Conservation (phyloP, 116 monocot genomes). For the Iris pallida region DNA sequence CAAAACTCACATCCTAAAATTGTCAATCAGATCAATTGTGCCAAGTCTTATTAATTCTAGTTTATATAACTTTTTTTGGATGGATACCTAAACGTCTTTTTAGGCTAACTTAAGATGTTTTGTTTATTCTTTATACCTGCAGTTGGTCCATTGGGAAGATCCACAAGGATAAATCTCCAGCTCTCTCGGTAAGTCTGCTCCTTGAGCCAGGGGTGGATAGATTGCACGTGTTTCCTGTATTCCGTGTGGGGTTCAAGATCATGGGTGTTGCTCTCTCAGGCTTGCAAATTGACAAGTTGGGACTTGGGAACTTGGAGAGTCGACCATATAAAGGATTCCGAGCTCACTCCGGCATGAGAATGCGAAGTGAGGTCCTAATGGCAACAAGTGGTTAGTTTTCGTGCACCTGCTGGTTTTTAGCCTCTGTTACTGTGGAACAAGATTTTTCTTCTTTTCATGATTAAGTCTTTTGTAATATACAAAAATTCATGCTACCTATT, state of each 20-base stretch:
- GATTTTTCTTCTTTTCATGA: neutral
- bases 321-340: constrained; percentile 88
- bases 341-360: constrained; percentile 74
- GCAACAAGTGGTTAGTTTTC: neutral
- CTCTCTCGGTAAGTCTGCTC: constrained; percentile 51
- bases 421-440: neutral
- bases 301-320: constrained; percentile 45
- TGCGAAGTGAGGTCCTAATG: constrained; percentile 71
- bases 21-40: too few relatives aligned
- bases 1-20: too few relatives aligned
- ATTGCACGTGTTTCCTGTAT: constrained; percentile 57
- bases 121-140: constrained; percentile 33
- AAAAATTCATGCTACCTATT: neutral
- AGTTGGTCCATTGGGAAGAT: constrained; percentile 71
- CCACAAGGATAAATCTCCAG: constrained; percentile 76
- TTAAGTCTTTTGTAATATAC: too few relatives aligned
- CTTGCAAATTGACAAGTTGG: constrained; percentile 73
- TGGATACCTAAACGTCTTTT: too few relatives aligned
- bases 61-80: too few relatives aligned
- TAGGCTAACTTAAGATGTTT: neutral
- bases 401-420: neutral
- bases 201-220: constrained; percentile 59
- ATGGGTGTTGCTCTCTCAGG: constrained; percentile 81
- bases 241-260: constrained; percentile 76
- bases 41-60: too few relatives aligned